phyloP scores from a whole-genome alignment of 73 alveolate genomes.

The Stentor coeruleus region DNA sequence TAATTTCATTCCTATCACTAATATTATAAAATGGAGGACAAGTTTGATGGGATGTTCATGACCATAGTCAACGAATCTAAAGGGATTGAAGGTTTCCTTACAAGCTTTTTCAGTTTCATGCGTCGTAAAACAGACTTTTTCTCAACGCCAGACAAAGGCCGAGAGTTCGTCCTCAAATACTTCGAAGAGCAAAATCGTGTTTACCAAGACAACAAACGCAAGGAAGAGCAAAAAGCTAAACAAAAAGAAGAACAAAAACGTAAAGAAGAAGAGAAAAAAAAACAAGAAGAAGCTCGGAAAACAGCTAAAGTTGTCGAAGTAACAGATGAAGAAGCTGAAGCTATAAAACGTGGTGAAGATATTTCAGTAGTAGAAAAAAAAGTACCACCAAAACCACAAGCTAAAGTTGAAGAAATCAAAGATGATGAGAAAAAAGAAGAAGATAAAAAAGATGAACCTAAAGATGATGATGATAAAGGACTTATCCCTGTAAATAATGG shows the following conservation, averaged over 20 bases:
- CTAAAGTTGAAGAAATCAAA: slow-evolving; percentile 34
- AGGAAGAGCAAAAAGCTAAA: slow-evolving; percentile 61
- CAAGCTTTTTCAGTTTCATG: slow-evolving; percentile 84
- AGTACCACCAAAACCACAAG: slow-evolving; percentile 28
- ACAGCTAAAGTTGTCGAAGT: slow-evolving; percentile 43
- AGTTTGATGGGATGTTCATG: slow-evolving; percentile 93
- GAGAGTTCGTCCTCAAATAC: slow-evolving; percentile 39
- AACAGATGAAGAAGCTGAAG: slow-evolving; percentile 39
- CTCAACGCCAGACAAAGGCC: slow-evolving; percentile 61
- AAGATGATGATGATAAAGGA: slow-evolving; percentile 65
- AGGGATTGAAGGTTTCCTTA: slow-evolving; percentile 87
- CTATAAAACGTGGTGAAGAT: slow-evolving; percentile 40
- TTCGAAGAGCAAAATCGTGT: slow-evolving; percentile 46
- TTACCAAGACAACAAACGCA: slow-evolving; percentile 57
- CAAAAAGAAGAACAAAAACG: slow-evolving; percentile 57
- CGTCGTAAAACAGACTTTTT: slow-evolving; percentile 93
- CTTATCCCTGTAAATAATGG: slow-evolving; percentile 88
- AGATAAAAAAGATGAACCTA: slow-evolving; percentile 60
- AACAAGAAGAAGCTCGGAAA: slow-evolving; percentile 61
- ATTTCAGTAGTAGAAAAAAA: slow-evolving; percentile 43
- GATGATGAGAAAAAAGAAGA: slow-evolving; percentile 49
- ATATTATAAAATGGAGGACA: slow-evolving; percentile 50
- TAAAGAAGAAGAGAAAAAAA: slow-evolving; percentile 61
- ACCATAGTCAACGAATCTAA: slow-evolving; percentile 85
- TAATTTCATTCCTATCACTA: too few species aligned